These are phyloP conservation scores for Trametes coccinea DNA, from an alignment of 768 basidiomycete genomes.

Conservation along the genomic window DNA sequence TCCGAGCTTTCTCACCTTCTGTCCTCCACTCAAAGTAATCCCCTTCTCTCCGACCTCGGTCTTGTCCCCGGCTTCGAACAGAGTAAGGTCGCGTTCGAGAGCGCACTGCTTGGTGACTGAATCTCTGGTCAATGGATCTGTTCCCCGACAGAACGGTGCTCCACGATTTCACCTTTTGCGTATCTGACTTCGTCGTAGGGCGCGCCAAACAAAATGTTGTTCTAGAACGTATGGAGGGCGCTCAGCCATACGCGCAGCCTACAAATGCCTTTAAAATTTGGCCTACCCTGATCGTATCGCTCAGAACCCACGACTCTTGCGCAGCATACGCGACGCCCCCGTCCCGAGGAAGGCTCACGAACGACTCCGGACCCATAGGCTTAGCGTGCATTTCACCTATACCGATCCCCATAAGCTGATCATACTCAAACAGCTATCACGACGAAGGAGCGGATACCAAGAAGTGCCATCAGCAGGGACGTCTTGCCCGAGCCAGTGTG, in stretches of 20 bases:
- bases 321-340: conserved; percentile 76
- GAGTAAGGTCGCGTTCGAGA: conserved; percentile 44
- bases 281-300: conserved; percentile 64
- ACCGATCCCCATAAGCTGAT: neutral
- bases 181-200: conserved; percentile 47
- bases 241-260: neutral
- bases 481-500: conserved; percentile 61
- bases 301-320: conserved; percentile 84
- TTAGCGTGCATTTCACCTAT: conserved; percentile 65
- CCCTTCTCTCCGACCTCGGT: conserved; percentile 64
- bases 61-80: conserved; percentile 50
- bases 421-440: neutral
- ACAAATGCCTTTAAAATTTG: too few relatives aligned
- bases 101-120: conserved; percentile 41
- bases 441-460: neutral
- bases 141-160: neutral
- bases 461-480: conserved; percentile 40
- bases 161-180: conserved; percentile 32
- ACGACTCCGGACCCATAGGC: conserved; percentile 51
- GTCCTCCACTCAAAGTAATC: conserved; percentile 47
- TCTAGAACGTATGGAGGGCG: conserved; percentile 21
- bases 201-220: conserved; percentile 52
- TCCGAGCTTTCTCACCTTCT: conserved; percentile 35
- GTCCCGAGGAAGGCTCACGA: conserved; percentile 67
- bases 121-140: too few relatives aligned